Percentiles rank a stretch among this genome's conserved stretches.
Evolutionary conservation across 176 grass and related monocot species (phyloP).

Genomic region (Stipa capillata): DNA sequence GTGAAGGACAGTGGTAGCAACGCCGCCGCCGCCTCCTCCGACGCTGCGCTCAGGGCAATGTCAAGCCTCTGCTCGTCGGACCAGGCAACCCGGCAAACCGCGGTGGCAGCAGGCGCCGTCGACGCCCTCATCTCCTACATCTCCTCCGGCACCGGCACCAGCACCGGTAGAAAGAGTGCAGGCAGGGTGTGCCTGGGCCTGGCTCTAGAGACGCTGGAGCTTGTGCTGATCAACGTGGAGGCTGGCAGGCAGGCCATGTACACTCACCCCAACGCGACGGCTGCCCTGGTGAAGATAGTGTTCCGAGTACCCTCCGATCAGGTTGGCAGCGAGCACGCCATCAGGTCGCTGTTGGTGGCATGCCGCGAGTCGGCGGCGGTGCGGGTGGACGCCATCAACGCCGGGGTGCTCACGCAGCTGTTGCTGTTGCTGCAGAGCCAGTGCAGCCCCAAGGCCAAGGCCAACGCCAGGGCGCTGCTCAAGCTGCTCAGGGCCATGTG

Average conservation of each 20-base stretch:
- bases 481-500: constrained; percentile 40
- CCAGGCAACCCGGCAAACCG: constrained; percentile 4
- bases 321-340: constrained; percentile 43
- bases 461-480: constrained; percentile 37
- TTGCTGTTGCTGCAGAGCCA: constrained; percentile 44
- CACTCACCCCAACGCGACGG: constrained; percentile 3
- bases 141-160: neutral
- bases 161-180: neutral
- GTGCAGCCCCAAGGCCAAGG: constrained; percentile 34
- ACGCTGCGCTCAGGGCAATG: constrained; percentile 25
- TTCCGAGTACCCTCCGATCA: constrained; percentile 31
- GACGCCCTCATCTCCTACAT: constrained; percentile 30
- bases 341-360: constrained; percentile 23
- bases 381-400: constrained; percentile 20
- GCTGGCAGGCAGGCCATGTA: constrained; percentile 25
- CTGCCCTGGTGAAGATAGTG: constrained; percentile 40
- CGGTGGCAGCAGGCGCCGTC: constrained; percentile 19
- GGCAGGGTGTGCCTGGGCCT: neutral
- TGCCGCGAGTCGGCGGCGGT: constrained; percentile 15
- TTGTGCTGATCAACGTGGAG: constrained; percentile 17
- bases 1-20: neutral
- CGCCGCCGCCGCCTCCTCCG: neutral
- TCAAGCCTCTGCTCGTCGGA: neutral
- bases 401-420: constrained; percentile 39
- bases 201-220: constrained; percentile 28